These are phyloP conservation scores for Cryphonectria japonica DNA, from an alignment of 2,329 filamentous ascomycete species.

Conservation along the genomic window DNA sequence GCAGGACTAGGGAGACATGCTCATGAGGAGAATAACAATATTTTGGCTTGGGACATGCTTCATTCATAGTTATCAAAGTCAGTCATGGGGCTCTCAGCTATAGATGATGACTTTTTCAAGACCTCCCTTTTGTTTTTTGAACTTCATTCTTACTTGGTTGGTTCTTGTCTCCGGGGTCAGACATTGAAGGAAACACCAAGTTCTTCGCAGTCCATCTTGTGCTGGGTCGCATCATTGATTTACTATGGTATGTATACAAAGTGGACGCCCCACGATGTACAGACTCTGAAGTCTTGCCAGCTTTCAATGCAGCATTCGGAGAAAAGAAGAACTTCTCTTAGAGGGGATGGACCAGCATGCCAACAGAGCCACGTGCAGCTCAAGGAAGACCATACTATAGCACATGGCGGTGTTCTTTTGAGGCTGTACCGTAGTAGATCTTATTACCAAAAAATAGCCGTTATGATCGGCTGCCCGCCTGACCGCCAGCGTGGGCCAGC, in stretches of 20 bases:
- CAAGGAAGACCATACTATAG: neutral
- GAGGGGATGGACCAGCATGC: neutral
- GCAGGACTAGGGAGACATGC: neutral
- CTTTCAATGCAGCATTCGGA: neutral
- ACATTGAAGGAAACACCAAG: neutral
- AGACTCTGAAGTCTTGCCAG: neutral
- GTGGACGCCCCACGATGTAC: neutral
- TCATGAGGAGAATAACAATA: neutral
- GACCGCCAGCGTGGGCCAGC: neutral
- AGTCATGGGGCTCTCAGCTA: neutral
- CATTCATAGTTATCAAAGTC: neutral
- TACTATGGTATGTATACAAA: neutral
- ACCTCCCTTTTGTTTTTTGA: neutral
- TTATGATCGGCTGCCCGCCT: neutral
- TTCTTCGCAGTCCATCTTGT: neutral
- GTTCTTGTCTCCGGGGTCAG: neutral
- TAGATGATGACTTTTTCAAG: neutral
- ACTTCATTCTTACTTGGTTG: neutral
- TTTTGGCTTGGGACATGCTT: neutral
- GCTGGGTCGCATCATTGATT: neutral
- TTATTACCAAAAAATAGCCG: slow-evolving; percentile 21
- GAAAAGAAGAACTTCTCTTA: neutral
- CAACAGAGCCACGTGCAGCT: neutral
- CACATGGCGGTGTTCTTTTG: neutral
- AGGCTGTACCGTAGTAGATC: slow-evolving; percentile 14